phyloP scores from a whole-genome alignment of 371 early-diverging fungal species.

The Smittium mucronatum region DNA sequence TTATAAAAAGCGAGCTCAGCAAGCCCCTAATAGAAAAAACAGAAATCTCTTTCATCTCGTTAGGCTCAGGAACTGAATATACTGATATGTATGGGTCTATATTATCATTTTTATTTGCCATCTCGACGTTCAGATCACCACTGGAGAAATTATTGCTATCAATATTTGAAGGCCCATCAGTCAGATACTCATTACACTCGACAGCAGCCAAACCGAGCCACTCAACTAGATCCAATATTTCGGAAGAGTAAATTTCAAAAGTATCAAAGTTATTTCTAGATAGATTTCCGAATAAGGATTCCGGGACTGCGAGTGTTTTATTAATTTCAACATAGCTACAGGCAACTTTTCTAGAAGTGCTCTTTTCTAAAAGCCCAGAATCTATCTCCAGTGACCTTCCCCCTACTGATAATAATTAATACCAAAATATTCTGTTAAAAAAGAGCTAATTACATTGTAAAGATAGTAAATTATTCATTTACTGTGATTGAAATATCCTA shows the following conservation, averaged over 20 bases:
- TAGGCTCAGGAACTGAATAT: constrained; percentile 19
- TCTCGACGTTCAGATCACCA: not conserved
- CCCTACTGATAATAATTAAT: not conserved
- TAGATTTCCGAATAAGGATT: not conserved
- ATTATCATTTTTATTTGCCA: not conserved
- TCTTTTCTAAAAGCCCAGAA: too few species aligned
- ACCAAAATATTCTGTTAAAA: not conserved
- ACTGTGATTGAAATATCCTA: constrained; percentile 3
- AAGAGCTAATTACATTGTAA: not conserved
- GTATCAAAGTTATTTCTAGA: not conserved
- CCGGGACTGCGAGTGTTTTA: not conserved
- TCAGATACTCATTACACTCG: too few species aligned
- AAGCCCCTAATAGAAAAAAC: constrained; percentile 19
- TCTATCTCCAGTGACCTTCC: not conserved
- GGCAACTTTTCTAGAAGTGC: too few species aligned
- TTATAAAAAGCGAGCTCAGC: constrained; percentile 22
- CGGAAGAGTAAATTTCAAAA: not conserved
- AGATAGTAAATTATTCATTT: not conserved
- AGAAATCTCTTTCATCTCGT: not conserved
- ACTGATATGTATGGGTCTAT: constrained; percentile 13
- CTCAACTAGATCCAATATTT: not conserved
- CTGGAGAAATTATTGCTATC: not conserved
- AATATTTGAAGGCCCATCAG: not conserved
- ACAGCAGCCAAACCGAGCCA: not conserved
- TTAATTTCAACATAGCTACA: not conserved